These are phyloP conservation scores for Taiozyma sp. DNA, from an alignment of 1,139 yeast genomes.

Conservation along the genomic window DNA sequence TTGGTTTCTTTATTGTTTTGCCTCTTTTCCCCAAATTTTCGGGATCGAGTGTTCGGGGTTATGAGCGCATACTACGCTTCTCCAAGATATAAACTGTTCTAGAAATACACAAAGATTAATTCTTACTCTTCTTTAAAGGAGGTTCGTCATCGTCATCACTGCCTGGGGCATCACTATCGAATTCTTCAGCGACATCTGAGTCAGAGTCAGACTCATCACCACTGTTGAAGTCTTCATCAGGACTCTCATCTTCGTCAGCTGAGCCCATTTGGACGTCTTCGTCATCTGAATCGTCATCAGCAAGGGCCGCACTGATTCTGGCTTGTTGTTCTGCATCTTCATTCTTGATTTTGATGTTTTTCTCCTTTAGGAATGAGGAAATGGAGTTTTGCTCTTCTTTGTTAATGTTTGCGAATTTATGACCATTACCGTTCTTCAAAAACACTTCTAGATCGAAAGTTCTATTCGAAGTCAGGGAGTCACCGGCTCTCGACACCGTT, in stretches of 20 bases:
- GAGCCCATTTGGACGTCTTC: constrained; percentile 70
- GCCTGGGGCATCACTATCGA: constrained; percentile 36
- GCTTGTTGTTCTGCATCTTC: constrained; percentile 88
- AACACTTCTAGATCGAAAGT: constrained; percentile 89
- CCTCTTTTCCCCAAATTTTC: neutral
- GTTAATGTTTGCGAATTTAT: constrained; percentile 84
- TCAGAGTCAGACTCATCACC: constrained; percentile 36
- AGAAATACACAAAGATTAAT: neutral
- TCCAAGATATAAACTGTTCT: neutral
- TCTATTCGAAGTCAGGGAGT: constrained; percentile 73
- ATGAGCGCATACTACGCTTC: neutral
- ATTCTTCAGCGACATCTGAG: constrained; percentile 50
- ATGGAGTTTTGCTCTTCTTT: constrained; percentile 84
- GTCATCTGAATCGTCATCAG: constrained; percentile 58
- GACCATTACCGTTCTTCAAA: constrained; percentile 63
- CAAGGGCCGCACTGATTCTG: constrained; percentile 71
- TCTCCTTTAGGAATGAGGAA: constrained; percentile 71
- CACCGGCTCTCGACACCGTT: constrained; percentile 86
- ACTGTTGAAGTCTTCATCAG: constrained; percentile 63
- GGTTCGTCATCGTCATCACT: constrained; percentile 32
- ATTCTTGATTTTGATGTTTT: constrained; percentile 77
- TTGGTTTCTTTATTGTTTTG: neutral
- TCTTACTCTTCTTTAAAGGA: constrained; percentile 22
- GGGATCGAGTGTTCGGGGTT: neutral
- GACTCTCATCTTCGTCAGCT: constrained; percentile 66